A percentile compares a stretch with the other conserved stretches of the same genome.
Conservation (phyloP, 805 yeast genomes). For the Scheffersomyces lignosus region DNA sequence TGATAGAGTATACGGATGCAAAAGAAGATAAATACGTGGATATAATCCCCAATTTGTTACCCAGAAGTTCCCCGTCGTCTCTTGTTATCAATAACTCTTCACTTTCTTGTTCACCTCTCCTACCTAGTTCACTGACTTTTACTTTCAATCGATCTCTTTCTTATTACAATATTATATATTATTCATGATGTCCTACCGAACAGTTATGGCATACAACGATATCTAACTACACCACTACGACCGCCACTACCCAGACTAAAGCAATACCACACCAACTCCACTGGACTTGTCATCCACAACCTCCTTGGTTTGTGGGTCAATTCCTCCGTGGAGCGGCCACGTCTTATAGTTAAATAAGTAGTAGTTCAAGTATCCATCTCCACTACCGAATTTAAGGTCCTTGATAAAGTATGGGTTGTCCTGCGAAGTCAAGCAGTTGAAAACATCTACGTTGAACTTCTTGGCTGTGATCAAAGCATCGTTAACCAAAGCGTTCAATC, state of each 20-base stretch:
- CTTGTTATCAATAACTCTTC: too few relatives aligned
- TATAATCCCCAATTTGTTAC: too few relatives aligned
- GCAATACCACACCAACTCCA: slow-evolving; percentile 88
- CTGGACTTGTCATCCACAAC: slow-evolving; percentile 58
- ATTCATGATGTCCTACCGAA: too few relatives aligned
- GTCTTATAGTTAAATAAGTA: slow-evolving; percentile 90
- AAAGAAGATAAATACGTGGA: too few relatives aligned
- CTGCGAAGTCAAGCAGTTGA: slow-evolving; percentile 88
- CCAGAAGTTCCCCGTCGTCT: too few relatives aligned
- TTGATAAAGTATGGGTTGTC: slow-evolving; percentile 85
- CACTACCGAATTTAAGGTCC: slow-evolving; percentile 83
- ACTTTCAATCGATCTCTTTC: too few relatives aligned
- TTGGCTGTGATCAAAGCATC: slow-evolving; percentile 81
- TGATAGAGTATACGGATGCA: too few relatives aligned
- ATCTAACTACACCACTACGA: too few relatives aligned
- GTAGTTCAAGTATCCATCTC: slow-evolving; percentile 90
- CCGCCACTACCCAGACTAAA: slow-evolving; percentile 44
- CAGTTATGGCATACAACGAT: too few relatives aligned
- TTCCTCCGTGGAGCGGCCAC: slow-evolving; percentile 79
- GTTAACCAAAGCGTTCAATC: slow-evolving; percentile 61
- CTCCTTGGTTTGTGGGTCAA: slow-evolving; percentile 54
- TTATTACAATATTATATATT: too few relatives aligned
- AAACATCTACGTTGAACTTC: slow-evolving; percentile 73
- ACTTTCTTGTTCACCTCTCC: too few relatives aligned
- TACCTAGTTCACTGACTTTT: too few relatives aligned